These are phyloP conservation scores for Wickerhamomyces bisporus DNA, from an alignment of 805 yeast species.

Conservation along the genomic window DNA sequence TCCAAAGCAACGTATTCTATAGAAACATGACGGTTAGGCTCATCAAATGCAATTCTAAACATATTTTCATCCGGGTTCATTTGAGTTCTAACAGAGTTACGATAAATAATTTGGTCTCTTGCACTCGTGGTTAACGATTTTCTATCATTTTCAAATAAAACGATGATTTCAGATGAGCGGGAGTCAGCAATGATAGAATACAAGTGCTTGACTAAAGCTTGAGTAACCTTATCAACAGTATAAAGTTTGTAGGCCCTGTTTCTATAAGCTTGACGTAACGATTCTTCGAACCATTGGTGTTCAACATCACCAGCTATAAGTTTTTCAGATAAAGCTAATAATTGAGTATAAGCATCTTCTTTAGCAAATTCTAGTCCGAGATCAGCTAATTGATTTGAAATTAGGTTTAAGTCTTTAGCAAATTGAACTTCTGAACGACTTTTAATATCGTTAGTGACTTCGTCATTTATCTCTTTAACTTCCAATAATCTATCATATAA, in stretches of 20 bases:
- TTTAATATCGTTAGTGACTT: constrained; percentile 68
- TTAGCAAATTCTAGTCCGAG: constrained; percentile 72
- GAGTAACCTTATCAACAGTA: constrained; percentile 89
- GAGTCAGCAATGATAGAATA: constrained; percentile 78
- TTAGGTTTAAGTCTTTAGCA: constrained; percentile 80
- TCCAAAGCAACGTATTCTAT: constrained; percentile 85
- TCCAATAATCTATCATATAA: constrained; percentile 76
- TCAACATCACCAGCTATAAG: constrained; percentile 88
- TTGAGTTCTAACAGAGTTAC: constrained; percentile 78
- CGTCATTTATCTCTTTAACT: constrained; percentile 63
- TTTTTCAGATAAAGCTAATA: constrained; percentile 67
- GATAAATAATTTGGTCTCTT: constrained; percentile 82
- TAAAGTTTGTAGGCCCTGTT: constrained; percentile 90
- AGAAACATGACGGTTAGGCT: constrained; percentile 43
- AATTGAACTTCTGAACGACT: constrained; percentile 62
- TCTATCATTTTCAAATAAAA: constrained; percentile 81
- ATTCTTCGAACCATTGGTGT: constrained; percentile 92
- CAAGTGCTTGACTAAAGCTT: constrained; percentile 77
- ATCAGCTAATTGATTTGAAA: constrained; percentile 76
- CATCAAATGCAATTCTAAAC: constrained; percentile 79
- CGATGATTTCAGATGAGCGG: constrained; percentile 73
- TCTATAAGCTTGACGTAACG: constrained; percentile 89
- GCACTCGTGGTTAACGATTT: constrained; percentile 59
- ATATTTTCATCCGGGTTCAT: constrained; percentile 87
- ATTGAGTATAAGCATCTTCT: constrained; percentile 68